Evolutionary conservation across 2,329 filamentous ascomycete species (phyloP), one percentile per base, ranked within the genome.

Genomic region (Epichloe sibirici): DNA sequence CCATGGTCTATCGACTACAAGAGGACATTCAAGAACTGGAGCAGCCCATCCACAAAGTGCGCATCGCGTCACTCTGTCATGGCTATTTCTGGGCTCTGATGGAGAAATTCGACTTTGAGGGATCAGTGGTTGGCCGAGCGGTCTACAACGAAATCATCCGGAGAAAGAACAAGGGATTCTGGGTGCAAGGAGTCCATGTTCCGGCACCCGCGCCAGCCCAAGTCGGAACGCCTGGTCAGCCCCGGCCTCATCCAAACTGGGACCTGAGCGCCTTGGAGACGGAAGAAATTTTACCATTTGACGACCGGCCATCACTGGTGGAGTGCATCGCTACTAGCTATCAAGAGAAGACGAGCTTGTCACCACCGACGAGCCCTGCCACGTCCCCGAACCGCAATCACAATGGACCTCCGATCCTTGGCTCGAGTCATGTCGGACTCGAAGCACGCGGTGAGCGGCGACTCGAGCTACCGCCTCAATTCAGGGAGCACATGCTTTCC

Each of bases 1-100:
- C 90, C 2, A 95, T 96, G 90, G 78, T 95, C 11, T 82, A 94
- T 66, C 81, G 86, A 45, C 76, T 97, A 1, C 90, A 96, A 65
- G 88, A 95, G 61, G 88, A 93, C 57, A 86, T 93, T 35, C 76
- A 81, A 52, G 77, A 79, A 7, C 74, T 83, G 3, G 81, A 83
- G 46, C 77, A 78, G 25, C 81, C 85, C 0, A 66, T 81, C 43
- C 78, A 84, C 34, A 93, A 91, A 63, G 79, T 95, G 40, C 85
- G 88, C 44, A 74, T 94, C 44, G 89, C 87, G 34, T 90, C 86
- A 63, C 72, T 97, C 53, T 88, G 91, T 49, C 88, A 95, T 62
- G 90, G 89, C 8, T 96, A 96, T 66, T 82, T 96, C 54, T 91
- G 87, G 85, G 79, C 81, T 0, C 65, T 96, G 55, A 82, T 79